phyloP scores from a whole-genome alignment of 2,329 filamentous ascomycete species.

The Microdochium trichocladiopsis region DNA sequence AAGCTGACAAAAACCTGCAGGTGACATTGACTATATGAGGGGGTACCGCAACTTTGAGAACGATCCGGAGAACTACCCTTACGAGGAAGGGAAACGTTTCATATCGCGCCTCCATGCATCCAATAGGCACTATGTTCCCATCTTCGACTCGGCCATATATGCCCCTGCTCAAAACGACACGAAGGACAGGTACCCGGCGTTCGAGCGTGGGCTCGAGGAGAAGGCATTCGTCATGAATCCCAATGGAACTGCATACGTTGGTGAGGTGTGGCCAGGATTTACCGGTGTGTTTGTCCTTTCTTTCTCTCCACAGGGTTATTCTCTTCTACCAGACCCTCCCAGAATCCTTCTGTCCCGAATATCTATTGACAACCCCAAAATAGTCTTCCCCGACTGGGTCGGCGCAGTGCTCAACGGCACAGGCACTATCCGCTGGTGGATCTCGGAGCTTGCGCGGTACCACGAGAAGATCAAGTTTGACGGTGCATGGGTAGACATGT shows the following conservation, averaged over 20 bases:
- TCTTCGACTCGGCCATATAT: slow-evolving; percentile 67
- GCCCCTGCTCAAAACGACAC: slow-evolving; percentile 64
- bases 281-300: slow-evolving; percentile 36
- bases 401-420: slow-evolving; percentile 53
- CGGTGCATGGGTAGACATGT: slow-evolving; percentile 53
- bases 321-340: too few relatives aligned
- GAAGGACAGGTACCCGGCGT: slow-evolving; percentile 56
- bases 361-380: neutral
- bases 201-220: slow-evolving; percentile 52
- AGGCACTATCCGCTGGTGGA: slow-evolving; percentile 63
- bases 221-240: slow-evolving; percentile 46
- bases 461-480: slow-evolving; percentile 44
- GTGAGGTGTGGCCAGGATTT: slow-evolving; percentile 69
- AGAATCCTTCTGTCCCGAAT: too few relatives aligned
- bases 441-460: slow-evolving; percentile 49
- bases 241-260: slow-evolving; percentile 49
- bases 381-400: slow-evolving; percentile 65
- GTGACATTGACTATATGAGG: slow-evolving; percentile 67
- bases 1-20: too few relatives aligned
- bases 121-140: slow-evolving; percentile 64
- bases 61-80: slow-evolving; percentile 48
- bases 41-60: slow-evolving; percentile 54
- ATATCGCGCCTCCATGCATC: slow-evolving; percentile 55
- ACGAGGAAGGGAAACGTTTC: slow-evolving; percentile 51
- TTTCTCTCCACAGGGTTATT: too few relatives aligned